Evolutionary conservation across 2,329 filamentous ascomycete genomes (phyloP).

Genomic region (Endoconidiophora laricicola): DNA sequence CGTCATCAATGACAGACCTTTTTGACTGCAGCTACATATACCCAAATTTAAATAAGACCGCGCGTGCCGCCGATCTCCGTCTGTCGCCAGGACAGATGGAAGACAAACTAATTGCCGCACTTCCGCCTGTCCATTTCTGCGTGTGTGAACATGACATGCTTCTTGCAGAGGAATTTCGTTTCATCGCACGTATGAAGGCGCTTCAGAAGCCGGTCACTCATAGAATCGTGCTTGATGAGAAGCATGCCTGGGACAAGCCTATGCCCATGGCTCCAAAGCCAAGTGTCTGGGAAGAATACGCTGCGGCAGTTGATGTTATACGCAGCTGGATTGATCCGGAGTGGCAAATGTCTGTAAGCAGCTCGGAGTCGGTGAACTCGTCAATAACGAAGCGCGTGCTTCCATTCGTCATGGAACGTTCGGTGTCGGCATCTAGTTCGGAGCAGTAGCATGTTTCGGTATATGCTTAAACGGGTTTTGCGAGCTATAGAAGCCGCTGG

Average conservation of each 20-base stretch:
- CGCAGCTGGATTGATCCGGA: constrained; percentile 26
- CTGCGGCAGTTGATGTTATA: constrained; percentile 25
- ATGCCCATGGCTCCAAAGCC: constrained; percentile 28
- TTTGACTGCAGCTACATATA: constrained; percentile 47
- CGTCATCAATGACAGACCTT: constrained; percentile 40
- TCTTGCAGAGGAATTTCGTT: constrained; percentile 41
- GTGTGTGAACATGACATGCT: constrained; percentile 52
- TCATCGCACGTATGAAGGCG: constrained; percentile 38
- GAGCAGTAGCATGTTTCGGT: too few species aligned
- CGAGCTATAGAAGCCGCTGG: neutral
- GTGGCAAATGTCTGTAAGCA: constrained; percentile 11
- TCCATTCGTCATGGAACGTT: constrained; percentile 1
- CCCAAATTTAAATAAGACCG: constrained; percentile 28
- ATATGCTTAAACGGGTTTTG: neutral
- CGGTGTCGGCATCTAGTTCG: neutral
- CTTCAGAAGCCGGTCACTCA: constrained; percentile 21
- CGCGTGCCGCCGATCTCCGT: constrained; percentile 32
- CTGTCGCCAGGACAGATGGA: constrained; percentile 42
- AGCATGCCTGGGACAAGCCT: constrained; percentile 34
- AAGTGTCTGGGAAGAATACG: constrained; percentile 29
- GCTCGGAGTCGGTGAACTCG: neutral
- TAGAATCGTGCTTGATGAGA: constrained; percentile 29
- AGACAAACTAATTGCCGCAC: constrained; percentile 33
- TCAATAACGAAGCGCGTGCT: neutral
- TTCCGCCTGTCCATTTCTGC: constrained; percentile 38